Evolutionary conservation across 805 yeast genomes (phyloP).

Genomic region (Lachancea sp.): DNA sequence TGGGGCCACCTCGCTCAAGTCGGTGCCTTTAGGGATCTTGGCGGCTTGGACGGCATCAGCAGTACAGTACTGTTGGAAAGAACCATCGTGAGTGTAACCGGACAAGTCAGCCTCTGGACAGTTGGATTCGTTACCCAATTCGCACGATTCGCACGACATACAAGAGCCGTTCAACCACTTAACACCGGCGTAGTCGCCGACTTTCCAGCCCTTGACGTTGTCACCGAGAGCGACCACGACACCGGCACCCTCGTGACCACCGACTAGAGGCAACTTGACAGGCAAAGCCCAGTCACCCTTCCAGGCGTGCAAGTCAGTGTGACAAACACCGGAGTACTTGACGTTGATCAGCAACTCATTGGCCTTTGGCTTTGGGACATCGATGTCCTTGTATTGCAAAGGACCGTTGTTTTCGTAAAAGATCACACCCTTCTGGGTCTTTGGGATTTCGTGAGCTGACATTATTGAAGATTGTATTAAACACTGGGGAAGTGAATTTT

Average conservation of each 20-base stretch:
- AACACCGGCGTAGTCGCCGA: slow-evolving; percentile 60
- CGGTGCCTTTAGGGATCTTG: slow-evolving; percentile 63
- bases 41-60: slow-evolving; percentile 89
- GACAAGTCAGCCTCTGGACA: slow-evolving; percentile 67
- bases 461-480: slow-evolving; percentile 10
- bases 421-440: slow-evolving; percentile 63
- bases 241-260: slow-evolving; percentile 71
- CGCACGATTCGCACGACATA: slow-evolving; percentile 55
- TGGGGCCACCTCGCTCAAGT: slow-evolving; percentile 72
- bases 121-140: slow-evolving; percentile 50
- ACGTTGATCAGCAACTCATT: slow-evolving; percentile 75
- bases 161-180: slow-evolving; percentile 65
- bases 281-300: slow-evolving; percentile 87
- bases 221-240: slow-evolving; percentile 55
- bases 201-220: slow-evolving; percentile 49
- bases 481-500: background rate
- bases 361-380: slow-evolving; percentile 73
- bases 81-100: slow-evolving; percentile 86
- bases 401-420: slow-evolving; percentile 63
- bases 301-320: slow-evolving; percentile 92
- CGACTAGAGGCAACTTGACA: slow-evolving; percentile 53
- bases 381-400: slow-evolving; percentile 61
- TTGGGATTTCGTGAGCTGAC: slow-evolving; percentile 43
- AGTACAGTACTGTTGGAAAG: slow-evolving; percentile 86
- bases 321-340: slow-evolving; percentile 88